Evolutionary conservation across 2,329 filamentous ascomycete genomes (phyloP).

Genomic region (Dactylellina sp.): DNA sequence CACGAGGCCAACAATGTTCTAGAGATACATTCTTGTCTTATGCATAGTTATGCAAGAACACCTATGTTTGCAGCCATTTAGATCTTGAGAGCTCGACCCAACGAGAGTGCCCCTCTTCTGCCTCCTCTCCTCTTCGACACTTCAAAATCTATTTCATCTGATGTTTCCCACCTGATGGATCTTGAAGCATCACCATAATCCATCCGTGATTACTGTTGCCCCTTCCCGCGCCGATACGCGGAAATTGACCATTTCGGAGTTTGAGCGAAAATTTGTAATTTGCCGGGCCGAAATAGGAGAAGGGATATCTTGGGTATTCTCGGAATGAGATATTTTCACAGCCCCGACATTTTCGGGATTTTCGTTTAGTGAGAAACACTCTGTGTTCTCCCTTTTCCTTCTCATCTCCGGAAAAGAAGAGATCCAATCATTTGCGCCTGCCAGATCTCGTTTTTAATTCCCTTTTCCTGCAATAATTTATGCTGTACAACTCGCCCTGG

Average conservation of each 20-base stretch:
- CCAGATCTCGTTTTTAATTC: constrained; percentile 40
- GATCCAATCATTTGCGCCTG: constrained; percentile 40
- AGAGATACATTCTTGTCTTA: constrained; percentile 51
- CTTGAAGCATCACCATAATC: constrained; percentile 1
- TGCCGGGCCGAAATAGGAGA: constrained; percentile 54
- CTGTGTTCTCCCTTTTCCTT: constrained; percentile 15
- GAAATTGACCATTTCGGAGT: constrained; percentile 48
- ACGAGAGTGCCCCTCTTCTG: constrained; percentile 36
- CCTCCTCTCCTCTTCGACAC: constrained; percentile 6
- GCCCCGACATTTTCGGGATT: constrained; percentile 42
- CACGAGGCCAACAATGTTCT: constrained; percentile 50
- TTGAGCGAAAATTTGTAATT: constrained; percentile 30
- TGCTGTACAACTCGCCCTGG: constrained; percentile 41
- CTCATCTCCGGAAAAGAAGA: constrained; percentile 22
- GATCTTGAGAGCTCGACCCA: constrained; percentile 45
- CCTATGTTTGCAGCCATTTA: constrained; percentile 35
- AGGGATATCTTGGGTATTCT: constrained; percentile 24
- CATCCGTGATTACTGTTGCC: constrained; percentile 6
- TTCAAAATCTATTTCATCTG: constrained; percentile 48
- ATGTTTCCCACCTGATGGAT: constrained; percentile 17
- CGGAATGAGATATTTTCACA: constrained; percentile 57
- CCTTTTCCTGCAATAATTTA: constrained; percentile 30
- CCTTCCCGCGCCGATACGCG: constrained; percentile 11
- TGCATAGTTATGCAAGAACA: constrained; percentile 56
- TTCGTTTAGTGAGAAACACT: constrained; percentile 16